A percentile compares a stretch with the other conserved stretches of the same genome.
Conservation (phyloP, 1,284 basidiomycete species). For the Apiotrichum montevideense region DNA sequence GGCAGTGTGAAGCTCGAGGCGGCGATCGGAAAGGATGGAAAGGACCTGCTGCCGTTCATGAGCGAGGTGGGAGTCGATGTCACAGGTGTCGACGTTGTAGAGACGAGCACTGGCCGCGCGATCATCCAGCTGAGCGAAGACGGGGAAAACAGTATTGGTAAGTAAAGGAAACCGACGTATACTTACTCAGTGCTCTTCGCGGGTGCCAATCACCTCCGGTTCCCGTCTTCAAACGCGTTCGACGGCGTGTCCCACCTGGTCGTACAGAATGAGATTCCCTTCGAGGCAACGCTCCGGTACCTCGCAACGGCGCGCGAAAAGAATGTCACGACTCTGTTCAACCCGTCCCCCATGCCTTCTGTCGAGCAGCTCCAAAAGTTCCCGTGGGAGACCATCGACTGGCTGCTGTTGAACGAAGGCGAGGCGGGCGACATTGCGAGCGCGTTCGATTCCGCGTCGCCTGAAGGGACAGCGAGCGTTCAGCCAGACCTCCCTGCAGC, state of each 20-base stretch:
- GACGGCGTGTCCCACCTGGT: constrained; percentile 48
- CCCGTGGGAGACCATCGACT: constrained; percentile 49
- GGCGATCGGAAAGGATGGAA: constrained; percentile 43
- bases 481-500: background rate
- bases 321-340: constrained; percentile 49
- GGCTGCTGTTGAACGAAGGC: constrained; percentile 54
- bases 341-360: constrained; percentile 54
- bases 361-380: constrained; percentile 45
- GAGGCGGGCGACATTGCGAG: constrained; percentile 40
- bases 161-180: constrained; percentile 7
- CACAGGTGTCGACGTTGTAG: constrained; percentile 23
- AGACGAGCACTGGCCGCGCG: constrained; percentile 48
- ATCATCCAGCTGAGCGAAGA: constrained; percentile 49
- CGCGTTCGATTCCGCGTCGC: constrained; percentile 13
- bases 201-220: constrained; percentile 39
- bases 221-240: constrained; percentile 11
- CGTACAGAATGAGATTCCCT: constrained; percentile 56
- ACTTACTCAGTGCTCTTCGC: constrained; percentile 42
- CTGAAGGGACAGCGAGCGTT: background rate
- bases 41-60: constrained; percentile 35
- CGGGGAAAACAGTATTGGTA: constrained; percentile 50
- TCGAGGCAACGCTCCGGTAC: constrained; percentile 48
- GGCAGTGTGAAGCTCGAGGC: constrained; percentile 45
- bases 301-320: constrained; percentile 31
- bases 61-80: constrained; percentile 39